Evolutionary conservation across 768 basidiomycete species (phyloP).

Genomic region (Naganishia friedmannii): DNA sequence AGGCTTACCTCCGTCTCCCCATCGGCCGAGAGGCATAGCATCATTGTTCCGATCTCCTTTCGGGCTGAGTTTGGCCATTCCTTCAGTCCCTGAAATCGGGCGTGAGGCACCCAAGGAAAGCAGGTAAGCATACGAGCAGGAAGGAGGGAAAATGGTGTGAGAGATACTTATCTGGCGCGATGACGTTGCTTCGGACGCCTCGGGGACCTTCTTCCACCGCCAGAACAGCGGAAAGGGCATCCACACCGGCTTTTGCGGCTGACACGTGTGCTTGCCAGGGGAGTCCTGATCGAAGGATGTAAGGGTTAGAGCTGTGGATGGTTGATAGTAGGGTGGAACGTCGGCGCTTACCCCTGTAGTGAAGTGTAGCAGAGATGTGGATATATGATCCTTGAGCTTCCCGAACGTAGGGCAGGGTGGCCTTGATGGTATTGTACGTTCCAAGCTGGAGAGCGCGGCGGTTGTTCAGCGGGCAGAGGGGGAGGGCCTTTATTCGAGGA

Average conservation of each 20-base stretch:
- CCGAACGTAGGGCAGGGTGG: conserved; percentile 72
- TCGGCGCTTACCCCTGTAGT: conserved; percentile 65
- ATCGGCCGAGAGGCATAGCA: conserved; percentile 40
- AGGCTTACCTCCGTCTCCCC: conserved; percentile 37
- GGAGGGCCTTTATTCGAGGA: no score
- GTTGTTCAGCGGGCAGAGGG: neutral
- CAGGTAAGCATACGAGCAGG: conserved; percentile 52
- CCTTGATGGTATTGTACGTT: conserved; percentile 91
- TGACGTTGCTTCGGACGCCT: conserved; percentile 76
- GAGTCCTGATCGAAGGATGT: conserved; percentile 56
- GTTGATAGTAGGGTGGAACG: neutral
- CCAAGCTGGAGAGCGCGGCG: conserved; percentile 64
- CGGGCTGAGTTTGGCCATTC: conserved; percentile 53
- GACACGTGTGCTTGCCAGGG: conserved; percentile 90
- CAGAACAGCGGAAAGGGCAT: conserved; percentile 78
- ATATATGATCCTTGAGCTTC: conserved; percentile 75
- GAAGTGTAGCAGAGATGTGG: conserved; percentile 83
- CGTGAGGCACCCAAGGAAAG: neutral
- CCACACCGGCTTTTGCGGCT: conserved; percentile 90
- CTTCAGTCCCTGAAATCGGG: conserved; percentile 74
- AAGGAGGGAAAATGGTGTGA: conserved; percentile 62
- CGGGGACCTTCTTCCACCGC: conserved; percentile 92
- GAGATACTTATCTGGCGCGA: conserved; percentile 51
- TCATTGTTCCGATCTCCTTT: conserved; percentile 38
- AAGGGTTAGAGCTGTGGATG: neutral